Percentiles rank a stretch among this genome's conserved stretches.
phyloP scores from a whole-genome alignment of 176 grass and related monocot genomes.

The Carex myosuroides region DNA sequence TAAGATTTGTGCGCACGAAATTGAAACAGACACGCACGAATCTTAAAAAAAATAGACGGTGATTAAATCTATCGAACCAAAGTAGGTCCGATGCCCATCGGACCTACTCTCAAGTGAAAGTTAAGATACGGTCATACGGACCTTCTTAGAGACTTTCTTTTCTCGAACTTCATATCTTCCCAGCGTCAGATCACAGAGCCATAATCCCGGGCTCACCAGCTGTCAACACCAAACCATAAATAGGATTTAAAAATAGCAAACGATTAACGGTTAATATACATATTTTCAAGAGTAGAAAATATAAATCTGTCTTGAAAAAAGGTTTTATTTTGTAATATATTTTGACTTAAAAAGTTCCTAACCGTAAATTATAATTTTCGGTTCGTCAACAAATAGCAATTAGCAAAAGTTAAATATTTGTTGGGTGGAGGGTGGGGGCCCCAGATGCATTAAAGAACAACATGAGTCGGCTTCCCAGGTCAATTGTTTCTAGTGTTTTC shows the following conservation, averaged over 20 bases:
- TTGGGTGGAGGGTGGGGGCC: neutral
- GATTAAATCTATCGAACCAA: no score
- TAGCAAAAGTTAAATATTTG: neutral
- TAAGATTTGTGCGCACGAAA: no score
- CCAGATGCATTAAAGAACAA: neutral
- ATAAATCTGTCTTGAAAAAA: neutral
- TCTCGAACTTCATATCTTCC: slow-evolving; percentile 96
- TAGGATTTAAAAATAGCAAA: neutral
- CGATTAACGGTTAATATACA: neutral
- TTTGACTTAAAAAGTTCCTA: neutral
- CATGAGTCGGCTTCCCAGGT: neutral
- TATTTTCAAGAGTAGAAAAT: neutral
- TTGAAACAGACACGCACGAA: no score
- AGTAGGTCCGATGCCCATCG: no score
- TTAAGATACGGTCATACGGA: slow-evolving; percentile 18
- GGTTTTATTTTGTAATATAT: neutral
- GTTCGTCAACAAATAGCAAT: neutral
- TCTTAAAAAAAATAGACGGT: no score
- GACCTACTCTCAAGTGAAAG: no score
- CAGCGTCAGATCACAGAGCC: slow-evolving; percentile 79
- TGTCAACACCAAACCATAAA: slow-evolving; percentile 26
- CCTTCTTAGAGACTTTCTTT: slow-evolving; percentile 88
- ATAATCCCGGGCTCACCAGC: slow-evolving; percentile 82
- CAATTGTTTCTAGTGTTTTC: slow-evolving; percentile 2
- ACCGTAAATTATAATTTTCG: neutral